A percentile compares a stretch with the other conserved stretches of the same genome.
Conservation (phyloP, 2,329 filamentous ascomycete species). For the Fusarium multiceps region DNA sequence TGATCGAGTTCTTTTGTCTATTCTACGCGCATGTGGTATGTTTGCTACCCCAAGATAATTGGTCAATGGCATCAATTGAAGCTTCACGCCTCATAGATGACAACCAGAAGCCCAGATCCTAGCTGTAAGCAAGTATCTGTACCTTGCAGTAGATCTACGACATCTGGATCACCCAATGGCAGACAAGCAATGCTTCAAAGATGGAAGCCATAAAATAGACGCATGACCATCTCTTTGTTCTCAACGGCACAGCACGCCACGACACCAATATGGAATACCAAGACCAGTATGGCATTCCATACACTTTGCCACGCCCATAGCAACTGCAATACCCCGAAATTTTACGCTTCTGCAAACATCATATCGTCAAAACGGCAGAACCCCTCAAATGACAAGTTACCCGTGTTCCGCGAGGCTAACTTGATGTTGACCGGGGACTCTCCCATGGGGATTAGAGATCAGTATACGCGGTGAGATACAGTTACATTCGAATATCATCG, state of each 20-base stretch:
- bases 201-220: not conserved
- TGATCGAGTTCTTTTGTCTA: not conserved
- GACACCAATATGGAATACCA: not conserved
- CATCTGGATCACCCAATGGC: not conserved
- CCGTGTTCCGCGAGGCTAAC: not conserved
- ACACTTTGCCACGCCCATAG: constrained; percentile 13
- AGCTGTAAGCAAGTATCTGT: not conserved
- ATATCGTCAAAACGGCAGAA: not conserved
- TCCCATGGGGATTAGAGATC: not conserved
- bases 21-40: not conserved
- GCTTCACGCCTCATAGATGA: not conserved
- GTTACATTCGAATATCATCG: not conserved
- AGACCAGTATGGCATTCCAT: constrained; percentile 17
- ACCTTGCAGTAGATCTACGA: constrained; percentile 21
- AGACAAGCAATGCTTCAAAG: not conserved
- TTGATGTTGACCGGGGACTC: not conserved
- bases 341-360: constrained; percentile 23
- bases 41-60: not conserved
- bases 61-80: not conserved
- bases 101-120: not conserved
- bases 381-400: not conserved
- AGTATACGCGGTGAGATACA: not conserved
- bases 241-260: constrained; percentile 10
- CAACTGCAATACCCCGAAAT: not conserved
- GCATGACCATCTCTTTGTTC: constrained; percentile 1